Evolutionary conservation across 2,329 filamentous ascomycete genomes (phyloP).

Genomic region (Teratosphaeria destructans): DNA sequence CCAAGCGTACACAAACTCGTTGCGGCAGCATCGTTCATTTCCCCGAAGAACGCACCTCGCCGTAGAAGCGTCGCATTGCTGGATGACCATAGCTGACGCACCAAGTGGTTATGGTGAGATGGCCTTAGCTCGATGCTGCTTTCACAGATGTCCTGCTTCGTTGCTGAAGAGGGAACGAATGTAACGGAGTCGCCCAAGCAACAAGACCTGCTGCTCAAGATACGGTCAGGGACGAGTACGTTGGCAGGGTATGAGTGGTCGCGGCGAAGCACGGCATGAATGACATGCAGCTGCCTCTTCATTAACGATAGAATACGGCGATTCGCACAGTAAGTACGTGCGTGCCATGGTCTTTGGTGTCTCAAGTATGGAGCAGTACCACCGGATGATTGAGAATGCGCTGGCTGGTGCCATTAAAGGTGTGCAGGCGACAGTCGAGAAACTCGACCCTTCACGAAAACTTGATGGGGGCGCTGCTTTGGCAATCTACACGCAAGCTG

Average conservation of each 20-base stretch:
- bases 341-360: not conserved
- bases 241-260: not conserved
- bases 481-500: not conserved
- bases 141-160: too few species aligned
- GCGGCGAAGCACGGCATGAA: not conserved
- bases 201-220: not conserved
- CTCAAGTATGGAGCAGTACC: not conserved
- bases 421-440: not conserved
- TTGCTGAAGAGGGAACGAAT: not conserved
- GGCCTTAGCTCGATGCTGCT: too few species aligned
- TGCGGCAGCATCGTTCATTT: too few species aligned
- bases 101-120: too few species aligned
- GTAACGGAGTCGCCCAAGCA: not conserved
- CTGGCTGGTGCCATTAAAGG: not conserved
- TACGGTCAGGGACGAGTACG: not conserved
- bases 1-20: too few species aligned
- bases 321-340: not conserved
- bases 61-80: too few species aligned
- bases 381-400: not conserved
- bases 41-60: too few species aligned
- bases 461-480: not conserved
- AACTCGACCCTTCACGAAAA: not conserved
- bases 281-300: not conserved
- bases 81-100: too few species aligned
- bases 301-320: not conserved